Conservation (phyloP, 805 yeast species). For the Babjeviella inositovora region DNA sequence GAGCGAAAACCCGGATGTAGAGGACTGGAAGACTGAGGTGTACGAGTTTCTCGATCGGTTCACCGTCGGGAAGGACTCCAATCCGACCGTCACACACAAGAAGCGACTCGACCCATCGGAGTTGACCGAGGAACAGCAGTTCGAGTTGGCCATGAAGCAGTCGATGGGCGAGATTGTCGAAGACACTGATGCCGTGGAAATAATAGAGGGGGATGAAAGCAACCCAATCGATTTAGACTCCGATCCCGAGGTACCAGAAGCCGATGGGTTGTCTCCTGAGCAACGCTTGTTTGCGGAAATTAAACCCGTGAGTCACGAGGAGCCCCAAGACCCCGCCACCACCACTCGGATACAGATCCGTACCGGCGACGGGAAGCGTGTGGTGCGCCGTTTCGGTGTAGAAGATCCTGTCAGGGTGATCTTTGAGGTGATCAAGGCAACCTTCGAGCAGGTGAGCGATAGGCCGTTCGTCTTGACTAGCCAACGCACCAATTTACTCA, state of each 20-base stretch:
- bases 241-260: constrained; percentile 7
- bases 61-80: constrained; percentile 48
- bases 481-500: constrained; percentile 42
- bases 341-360: constrained; percentile 78
- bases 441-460: constrained; percentile 23
- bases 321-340: constrained; percentile 41
- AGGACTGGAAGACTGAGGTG: constrained; percentile 50
- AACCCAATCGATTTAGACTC: constrained; percentile 5
- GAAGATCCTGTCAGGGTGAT: constrained; percentile 42
- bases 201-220: constrained; percentile 1
- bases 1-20: constrained; percentile 46
- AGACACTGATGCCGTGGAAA: constrained; percentile 7
- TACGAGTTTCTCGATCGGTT: constrained; percentile 51
- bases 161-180: constrained; percentile 27
- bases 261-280: constrained; percentile 12
- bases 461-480: constrained; percentile 37
- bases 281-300: constrained; percentile 37
- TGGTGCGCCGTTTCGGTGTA: constrained; percentile 51
- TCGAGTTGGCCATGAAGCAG: constrained; percentile 57
- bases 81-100: constrained; percentile 52
- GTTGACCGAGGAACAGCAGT: constrained; percentile 72
- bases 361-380: constrained; percentile 72
- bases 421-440: constrained; percentile 52
- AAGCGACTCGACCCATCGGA: constrained; percentile 43
- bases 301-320: constrained; percentile 32